phyloP scores from a whole-genome alignment of 805 yeast genomes.

The Teunomyces stri region DNA sequence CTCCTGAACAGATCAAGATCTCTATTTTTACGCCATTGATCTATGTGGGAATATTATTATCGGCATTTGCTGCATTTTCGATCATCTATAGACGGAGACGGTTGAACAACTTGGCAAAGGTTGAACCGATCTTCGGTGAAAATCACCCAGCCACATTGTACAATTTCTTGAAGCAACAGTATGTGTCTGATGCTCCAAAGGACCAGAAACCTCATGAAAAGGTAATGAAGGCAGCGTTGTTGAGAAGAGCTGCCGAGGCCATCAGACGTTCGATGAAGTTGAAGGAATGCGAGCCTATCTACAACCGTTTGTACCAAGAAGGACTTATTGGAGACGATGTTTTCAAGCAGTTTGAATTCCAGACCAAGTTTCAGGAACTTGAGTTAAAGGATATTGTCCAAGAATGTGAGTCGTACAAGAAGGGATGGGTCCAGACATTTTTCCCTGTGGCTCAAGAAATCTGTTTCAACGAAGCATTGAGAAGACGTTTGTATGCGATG shows the following conservation, averaged over 20 bases:
- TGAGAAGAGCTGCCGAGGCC: conserved; percentile 76
- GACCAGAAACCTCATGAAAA: conserved; percentile 68
- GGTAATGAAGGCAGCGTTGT: conserved; percentile 60
- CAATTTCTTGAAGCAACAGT: conserved; percentile 50
- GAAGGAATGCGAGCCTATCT: conserved; percentile 71
- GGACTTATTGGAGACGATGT: conserved; percentile 92
- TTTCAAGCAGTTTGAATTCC: conserved; percentile 75
- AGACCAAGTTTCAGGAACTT: conserved; percentile 72
- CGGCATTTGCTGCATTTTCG: conserved; percentile 69
- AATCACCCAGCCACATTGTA: conserved; percentile 67
- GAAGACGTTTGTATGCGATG: conserved; percentile 62
- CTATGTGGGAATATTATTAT: conserved; percentile 66
- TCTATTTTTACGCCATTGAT: conserved; percentile 64
- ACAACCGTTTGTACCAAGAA: conserved; percentile 71
- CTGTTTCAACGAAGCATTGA: conserved; percentile 86
- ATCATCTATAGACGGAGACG: conserved; percentile 61
- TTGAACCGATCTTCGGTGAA: conserved; percentile 72
- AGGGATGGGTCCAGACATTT: conserved; percentile 77
- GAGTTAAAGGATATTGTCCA: conserved; percentile 74
- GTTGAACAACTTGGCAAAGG: conserved; percentile 49
- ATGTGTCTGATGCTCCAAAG: conserved; percentile 27
- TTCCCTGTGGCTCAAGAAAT: conserved; percentile 84
- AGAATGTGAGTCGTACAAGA: conserved; percentile 71
- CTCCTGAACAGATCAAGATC: conserved; percentile 29
- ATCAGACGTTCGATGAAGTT: conserved; percentile 78